These are phyloP conservation scores for Agaricales sp. DNA, from an alignment of 1,284 basidiomycete genomes.

Conservation along the genomic window DNA sequence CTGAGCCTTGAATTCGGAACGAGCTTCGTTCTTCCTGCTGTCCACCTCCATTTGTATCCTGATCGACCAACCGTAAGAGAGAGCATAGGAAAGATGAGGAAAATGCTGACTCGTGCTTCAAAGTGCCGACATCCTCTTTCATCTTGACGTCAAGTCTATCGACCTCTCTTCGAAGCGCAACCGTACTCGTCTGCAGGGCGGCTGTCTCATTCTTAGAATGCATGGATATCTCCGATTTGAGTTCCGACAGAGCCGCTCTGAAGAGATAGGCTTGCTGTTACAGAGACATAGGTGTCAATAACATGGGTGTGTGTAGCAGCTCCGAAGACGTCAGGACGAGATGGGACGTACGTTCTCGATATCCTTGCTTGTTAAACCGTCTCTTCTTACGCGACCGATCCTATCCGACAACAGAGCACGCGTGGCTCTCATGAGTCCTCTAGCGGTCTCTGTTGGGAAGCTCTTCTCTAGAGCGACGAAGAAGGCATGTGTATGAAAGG, in stretches of 20 bases:
- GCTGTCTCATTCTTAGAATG: conserved; percentile 81
- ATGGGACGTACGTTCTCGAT: conserved; percentile 72
- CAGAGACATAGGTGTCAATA: conserved; percentile 3
- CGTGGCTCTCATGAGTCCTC: conserved; percentile 81
- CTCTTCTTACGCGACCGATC: conserved; percentile 62
- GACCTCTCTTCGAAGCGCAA: conserved; percentile 78
- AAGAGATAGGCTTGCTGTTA: conserved; percentile 91
- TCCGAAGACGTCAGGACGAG: conserved; percentile 7
- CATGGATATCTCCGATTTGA: conserved; percentile 81
- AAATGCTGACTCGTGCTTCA: conserved; percentile 82
- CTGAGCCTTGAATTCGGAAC: conserved; percentile 76
- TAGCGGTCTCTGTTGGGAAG: conserved; percentile 60
- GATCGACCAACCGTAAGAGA: conserved; percentile 4
- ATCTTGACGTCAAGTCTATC: conserved; percentile 84
- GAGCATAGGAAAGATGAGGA: conserved; percentile 5
- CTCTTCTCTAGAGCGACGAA: conserved; percentile 56
- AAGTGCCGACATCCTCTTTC: conserved; percentile 83
- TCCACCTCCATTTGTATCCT: conserved; percentile 96
- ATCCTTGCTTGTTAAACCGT: conserved; percentile 77
- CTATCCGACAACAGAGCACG: conserved; percentile 72
- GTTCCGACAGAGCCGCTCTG: conserved; percentile 85
- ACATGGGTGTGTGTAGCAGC: not conserved
- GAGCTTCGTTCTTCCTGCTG: conserved; percentile 89
- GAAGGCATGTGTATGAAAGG: conserved; percentile 57
- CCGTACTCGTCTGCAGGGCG: conserved; percentile 65